Conservation (phyloP, 495 filamentous ascomycete genomes). For the Chaetomium fimeti region DNA sequence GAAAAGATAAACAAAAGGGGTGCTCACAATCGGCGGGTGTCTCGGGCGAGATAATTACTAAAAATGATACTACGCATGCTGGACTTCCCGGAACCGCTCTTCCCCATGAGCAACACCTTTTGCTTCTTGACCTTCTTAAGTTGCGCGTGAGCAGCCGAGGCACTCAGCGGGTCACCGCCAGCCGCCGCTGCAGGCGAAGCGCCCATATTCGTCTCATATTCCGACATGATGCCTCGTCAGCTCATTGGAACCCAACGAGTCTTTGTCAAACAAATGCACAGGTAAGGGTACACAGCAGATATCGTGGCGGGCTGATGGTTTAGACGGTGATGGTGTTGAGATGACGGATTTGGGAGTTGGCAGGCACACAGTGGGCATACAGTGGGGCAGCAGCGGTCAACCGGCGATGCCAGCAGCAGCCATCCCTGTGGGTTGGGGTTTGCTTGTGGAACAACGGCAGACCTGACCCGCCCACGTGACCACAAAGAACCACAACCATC, state of each 20-base stretch:
- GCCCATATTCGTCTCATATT: slow-evolving; percentile 22
- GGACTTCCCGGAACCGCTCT: slow-evolving; percentile 98
- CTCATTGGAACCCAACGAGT: slow-evolving; percentile 4
- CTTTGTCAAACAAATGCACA: not conserved
- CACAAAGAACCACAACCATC: not conserved
- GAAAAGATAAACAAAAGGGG: not conserved
- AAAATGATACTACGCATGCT: slow-evolving; percentile 99
- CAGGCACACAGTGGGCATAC: not conserved
- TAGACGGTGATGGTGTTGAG: not conserved
- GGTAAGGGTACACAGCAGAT: not conserved
- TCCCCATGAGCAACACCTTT: slow-evolving; percentile 71
- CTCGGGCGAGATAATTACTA: slow-evolving; percentile 95
- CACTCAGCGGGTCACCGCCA: not conserved
- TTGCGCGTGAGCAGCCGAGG: slow-evolving; percentile 30
- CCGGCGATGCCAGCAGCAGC: no score
- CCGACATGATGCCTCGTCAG: slow-evolving; percentile 26
- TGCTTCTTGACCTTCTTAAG: slow-evolving; percentile 61
- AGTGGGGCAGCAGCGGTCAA: not conserved
- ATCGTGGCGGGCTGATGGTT: not conserved
- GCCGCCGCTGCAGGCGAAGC: slow-evolving; percentile 11
- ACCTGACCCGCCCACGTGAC: not conserved
- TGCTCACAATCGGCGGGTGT: slow-evolving; percentile 74
- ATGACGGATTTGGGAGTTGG: not conserved
- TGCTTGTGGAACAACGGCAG: no score
- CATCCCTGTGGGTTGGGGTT: no score